These are phyloP conservation scores for Rhododendron molle DNA, from an alignment of 148 eudicot genomes.

Conservation along the genomic window DNA sequence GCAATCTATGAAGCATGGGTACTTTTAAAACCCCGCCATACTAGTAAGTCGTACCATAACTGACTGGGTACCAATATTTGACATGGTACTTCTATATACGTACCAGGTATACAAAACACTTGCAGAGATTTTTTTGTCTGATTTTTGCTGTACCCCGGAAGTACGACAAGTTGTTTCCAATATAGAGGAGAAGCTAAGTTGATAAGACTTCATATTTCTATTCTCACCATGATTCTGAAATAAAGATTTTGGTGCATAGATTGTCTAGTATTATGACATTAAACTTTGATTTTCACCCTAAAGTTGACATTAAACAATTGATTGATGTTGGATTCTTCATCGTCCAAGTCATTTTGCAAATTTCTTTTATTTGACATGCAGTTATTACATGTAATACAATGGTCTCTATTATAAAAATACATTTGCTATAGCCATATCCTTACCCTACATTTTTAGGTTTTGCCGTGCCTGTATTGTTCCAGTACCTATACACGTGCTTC, in stretches of 20 bases:
- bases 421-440: background rate
- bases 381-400: background rate
- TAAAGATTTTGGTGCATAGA: background rate
- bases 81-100: too few species aligned
- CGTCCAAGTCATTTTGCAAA: background rate
- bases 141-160: background rate
- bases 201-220: too few species aligned
- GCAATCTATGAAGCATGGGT: background rate
- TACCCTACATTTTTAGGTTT: background rate
- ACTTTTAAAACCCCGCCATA: too few species aligned
- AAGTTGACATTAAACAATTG: too few species aligned
- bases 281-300: background rate
- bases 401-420: background rate
- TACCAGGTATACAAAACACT: background rate
- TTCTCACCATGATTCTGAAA: too few species aligned
- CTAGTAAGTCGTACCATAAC: too few species aligned
- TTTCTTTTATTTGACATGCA: background rate
- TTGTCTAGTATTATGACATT: background rate
- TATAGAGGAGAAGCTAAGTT: too few species aligned
- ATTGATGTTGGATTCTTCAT: background rate
- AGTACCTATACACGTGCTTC: background rate
- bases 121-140: background rate
- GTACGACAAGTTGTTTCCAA: background rate
- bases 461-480: background rate
- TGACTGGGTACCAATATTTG: too few species aligned